A percentile compares a stretch with the other conserved stretches of the same genome.
Evolutionary conservation across 805 yeast species (phyloP).

Genomic region (Wickerhamomyces hampshirensis): DNA sequence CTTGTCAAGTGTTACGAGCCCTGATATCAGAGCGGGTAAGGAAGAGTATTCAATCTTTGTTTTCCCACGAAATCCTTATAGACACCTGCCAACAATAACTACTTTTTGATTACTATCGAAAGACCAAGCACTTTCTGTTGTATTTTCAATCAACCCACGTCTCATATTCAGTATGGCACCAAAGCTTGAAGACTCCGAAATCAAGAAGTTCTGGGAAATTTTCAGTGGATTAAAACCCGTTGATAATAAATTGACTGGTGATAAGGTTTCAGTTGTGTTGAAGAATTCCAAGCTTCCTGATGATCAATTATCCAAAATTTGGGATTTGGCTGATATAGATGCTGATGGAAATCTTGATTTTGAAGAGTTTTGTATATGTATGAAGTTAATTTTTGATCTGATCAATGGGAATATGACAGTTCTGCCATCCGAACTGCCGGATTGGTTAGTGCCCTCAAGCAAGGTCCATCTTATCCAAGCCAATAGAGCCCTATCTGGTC

Average conservation of each 20-base stretch:
- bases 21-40: too few relatives aligned
- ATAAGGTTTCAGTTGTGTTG: constrained; percentile 77
- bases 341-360: constrained; percentile 88
- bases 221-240: constrained; percentile 85
- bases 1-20: too few relatives aligned
- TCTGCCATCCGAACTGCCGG: constrained; percentile 74
- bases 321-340: constrained; percentile 94
- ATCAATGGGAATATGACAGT: constrained; percentile 64
- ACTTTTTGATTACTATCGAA: too few relatives aligned
- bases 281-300: constrained; percentile 84
- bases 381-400: constrained; percentile 89
- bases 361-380: constrained; percentile 96
- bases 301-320: constrained; percentile 71
- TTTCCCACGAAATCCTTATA: too few relatives aligned
- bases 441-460: constrained; percentile 88
- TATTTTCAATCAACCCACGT: not conserved
- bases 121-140: too few relatives aligned
- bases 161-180: constrained; percentile 34
- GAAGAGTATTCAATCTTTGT: too few relatives aligned
- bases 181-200: constrained; percentile 89
- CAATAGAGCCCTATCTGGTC: constrained; percentile 47
- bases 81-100: too few relatives aligned
- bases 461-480: constrained; percentile 85
- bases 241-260: constrained; percentile 76
- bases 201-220: constrained; percentile 96